Evolutionary conservation across 2,329 filamentous ascomycete species (phyloP).

Genomic region (Plenodomus biglobosus): DNA sequence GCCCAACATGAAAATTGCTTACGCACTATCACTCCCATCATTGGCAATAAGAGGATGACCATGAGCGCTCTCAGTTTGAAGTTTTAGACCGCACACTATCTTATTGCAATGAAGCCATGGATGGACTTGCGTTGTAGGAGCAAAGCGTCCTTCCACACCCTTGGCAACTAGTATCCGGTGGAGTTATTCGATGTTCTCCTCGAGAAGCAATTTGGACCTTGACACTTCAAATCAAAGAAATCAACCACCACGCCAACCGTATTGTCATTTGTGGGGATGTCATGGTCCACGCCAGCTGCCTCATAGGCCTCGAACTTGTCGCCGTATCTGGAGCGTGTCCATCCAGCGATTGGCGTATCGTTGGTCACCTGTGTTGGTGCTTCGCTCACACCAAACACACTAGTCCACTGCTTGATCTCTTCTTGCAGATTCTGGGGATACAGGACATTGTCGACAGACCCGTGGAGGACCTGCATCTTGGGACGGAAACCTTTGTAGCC

Average conservation of each 20-base stretch:
- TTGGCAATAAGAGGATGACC: no score
- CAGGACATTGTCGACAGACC: constrained; percentile 27
- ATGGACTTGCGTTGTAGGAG: no score
- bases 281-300: constrained; percentile 31
- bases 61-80: no score
- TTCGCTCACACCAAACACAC: constrained; percentile 29
- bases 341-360: constrained; percentile 33
- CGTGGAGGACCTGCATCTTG: constrained; percentile 38
- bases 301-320: constrained; percentile 38
- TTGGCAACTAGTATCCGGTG: background rate
- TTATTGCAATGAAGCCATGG: no score
- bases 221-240: constrained; percentile 37
- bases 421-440: constrained; percentile 40
- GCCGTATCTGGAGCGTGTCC: constrained; percentile 35
- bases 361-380: constrained; percentile 23
- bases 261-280: constrained; percentile 33
- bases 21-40: no score
- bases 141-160: no score
- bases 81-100: no score
- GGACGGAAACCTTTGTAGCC: constrained; percentile 35
- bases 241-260: constrained; percentile 32
- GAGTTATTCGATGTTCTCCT: constrained; percentile 4
- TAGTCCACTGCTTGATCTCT: constrained; percentile 41
- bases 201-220: constrained; percentile 19
- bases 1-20: no score